These are phyloP conservation scores for Solanum chiquidenum DNA, from an alignment of 257 asterid species.

Conservation along the genomic window DNA sequence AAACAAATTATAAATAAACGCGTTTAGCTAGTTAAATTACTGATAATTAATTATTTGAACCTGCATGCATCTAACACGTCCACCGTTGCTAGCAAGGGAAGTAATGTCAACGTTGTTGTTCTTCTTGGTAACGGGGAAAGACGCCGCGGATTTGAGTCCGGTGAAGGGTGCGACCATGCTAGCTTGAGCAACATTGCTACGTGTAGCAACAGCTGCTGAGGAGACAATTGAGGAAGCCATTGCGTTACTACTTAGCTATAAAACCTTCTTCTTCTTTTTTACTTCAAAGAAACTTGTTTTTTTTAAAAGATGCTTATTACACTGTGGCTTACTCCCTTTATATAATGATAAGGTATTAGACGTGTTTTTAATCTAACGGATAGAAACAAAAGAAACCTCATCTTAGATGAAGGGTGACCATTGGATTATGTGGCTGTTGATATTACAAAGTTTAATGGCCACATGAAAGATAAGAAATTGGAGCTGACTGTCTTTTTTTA, in stretches of 20 bases:
- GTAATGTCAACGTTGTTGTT: conserved; percentile 24
- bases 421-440: conserved; percentile 27
- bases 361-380: background rate
- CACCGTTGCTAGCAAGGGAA: conserved; percentile 31
- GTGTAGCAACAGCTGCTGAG: conserved; percentile 19
- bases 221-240: conserved; percentile 45
- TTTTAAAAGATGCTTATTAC: background rate
- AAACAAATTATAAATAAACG: too few relatives aligned
- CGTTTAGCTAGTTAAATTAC: background rate
- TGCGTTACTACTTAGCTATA: background rate
- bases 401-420: conserved; percentile 9
- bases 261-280: background rate
- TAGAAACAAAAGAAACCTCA: background rate
- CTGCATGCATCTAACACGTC: conserved; percentile 46
- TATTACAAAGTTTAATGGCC: conserved; percentile 1
- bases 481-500: background rate
- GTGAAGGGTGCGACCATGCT: conserved; percentile 35
- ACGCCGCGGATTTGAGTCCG: conserved; percentile 24
- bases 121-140: conserved; percentile 18
- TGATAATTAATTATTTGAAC: background rate
- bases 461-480: background rate
- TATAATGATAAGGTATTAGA: conserved; percentile 10
- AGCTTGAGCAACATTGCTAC: conserved; percentile 22
- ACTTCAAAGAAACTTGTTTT: background rate
- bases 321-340: background rate